Percentiles rank a stretch among this genome's conserved stretches.
phyloP scores from a whole-genome alignment of 352 stramenopile genomes.

The Paralagenidium karlingii region DNA sequence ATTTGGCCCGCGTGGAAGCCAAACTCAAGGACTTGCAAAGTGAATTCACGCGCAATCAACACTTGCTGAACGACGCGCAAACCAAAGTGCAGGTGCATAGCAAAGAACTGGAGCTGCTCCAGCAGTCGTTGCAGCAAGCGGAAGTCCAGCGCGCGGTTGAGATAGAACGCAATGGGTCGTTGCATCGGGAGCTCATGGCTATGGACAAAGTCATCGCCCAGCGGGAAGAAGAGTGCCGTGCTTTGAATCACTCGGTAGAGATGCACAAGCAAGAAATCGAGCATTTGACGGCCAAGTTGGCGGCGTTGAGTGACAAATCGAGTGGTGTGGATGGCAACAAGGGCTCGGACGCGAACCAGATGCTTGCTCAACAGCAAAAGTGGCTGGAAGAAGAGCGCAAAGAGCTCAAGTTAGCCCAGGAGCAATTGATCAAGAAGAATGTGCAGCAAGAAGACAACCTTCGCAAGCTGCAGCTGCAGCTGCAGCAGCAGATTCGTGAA shows the following conservation, averaged over 20 bases:
- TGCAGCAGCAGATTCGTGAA: slow-evolving; percentile 22
- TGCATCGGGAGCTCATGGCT: slow-evolving; percentile 48
- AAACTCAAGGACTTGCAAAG: slow-evolving; percentile 28
- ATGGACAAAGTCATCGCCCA: slow-evolving; percentile 61
- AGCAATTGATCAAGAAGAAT: slow-evolving; percentile 38
- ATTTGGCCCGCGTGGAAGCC: slow-evolving; percentile 38
- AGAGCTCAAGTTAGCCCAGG: slow-evolving; percentile 33
- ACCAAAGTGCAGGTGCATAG: slow-evolving; percentile 21
- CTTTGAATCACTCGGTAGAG: slow-evolving; percentile 35
- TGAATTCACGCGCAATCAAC: slow-evolving; percentile 25
- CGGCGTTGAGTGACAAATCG: slow-evolving; percentile 8
- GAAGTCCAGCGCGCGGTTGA: slow-evolving; percentile 38
- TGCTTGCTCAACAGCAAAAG: slow-evolving; percentile 52
- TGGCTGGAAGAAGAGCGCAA: slow-evolving; percentile 59
- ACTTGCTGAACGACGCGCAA: slow-evolving; percentile 22
- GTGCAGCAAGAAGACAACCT: slow-evolving; percentile 46
- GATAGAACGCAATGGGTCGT: slow-evolving; percentile 53
- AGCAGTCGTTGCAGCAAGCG: slow-evolving; percentile 34
- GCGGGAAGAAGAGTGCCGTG: slow-evolving; percentile 54
- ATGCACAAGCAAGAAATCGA: slow-evolving; percentile 47
- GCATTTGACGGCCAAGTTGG: slow-evolving; percentile 14
- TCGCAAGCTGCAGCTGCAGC: slow-evolving; percentile 18
- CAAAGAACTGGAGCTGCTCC: slow-evolving; percentile 45
- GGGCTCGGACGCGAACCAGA: slow-evolving; percentile 4
- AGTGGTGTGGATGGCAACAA: background rate